These are phyloP conservation scores for Magnaporthales sp. DNA, from an alignment of 2,329 filamentous ascomycete genomes.

Conservation along the genomic window DNA sequence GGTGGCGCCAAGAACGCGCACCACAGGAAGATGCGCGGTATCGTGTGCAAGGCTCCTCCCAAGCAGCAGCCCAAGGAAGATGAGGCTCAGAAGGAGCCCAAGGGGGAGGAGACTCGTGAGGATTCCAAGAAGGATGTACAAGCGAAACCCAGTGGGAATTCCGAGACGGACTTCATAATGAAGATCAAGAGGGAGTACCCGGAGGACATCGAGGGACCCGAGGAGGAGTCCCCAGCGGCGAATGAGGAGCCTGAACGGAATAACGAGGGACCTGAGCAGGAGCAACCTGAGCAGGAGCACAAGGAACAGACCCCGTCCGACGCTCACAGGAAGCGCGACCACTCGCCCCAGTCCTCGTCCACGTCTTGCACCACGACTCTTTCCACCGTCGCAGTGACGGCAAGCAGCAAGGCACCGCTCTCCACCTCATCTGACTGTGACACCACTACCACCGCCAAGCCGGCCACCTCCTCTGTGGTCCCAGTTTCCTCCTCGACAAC, in stretches of 20 bases:
- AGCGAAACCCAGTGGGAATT: too few relatives aligned
- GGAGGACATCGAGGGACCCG: too few relatives aligned
- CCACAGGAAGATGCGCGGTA: background rate
- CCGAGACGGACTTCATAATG: too few relatives aligned
- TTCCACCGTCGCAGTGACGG: background rate
- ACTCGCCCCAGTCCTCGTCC: background rate
- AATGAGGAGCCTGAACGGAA: background rate
- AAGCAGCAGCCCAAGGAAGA: background rate
- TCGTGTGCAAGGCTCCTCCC: background rate
- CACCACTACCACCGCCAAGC: background rate
- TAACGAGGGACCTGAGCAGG: background rate
- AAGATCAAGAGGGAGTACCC: too few relatives aligned
- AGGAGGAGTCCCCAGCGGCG: too few relatives aligned
- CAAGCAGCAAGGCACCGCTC: background rate
- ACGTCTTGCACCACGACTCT: background rate
- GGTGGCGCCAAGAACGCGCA: background rate
- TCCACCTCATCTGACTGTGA: background rate
- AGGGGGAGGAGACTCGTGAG: too few relatives aligned
- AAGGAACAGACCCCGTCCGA: background rate
- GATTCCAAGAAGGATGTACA: too few relatives aligned
- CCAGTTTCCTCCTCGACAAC: background rate
- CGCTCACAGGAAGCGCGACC: background rate
- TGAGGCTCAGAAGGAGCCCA: background rate
- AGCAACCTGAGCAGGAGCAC: too few relatives aligned
- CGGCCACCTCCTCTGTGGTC: background rate